A percentile compares a stretch with the other conserved stretches of the same genome.
These are phyloP conservation scores for Flaveria ramosissima DNA, from an alignment of 129 eudicot species.

Conservation along the genomic window DNA sequence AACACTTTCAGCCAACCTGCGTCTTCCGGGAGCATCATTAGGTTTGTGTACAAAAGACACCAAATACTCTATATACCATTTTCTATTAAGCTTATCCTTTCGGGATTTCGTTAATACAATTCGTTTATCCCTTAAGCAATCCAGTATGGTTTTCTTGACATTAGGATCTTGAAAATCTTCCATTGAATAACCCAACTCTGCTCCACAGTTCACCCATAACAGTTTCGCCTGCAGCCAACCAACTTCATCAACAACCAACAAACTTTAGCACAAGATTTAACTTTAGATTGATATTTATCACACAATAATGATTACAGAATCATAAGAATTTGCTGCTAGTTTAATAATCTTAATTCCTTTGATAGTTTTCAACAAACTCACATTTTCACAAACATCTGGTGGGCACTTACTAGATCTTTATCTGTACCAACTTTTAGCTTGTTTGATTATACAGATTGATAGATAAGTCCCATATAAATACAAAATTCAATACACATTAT, in stretches of 20 bases:
- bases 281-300: not conserved
- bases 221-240: conserved; percentile 65
- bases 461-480: not conserved
- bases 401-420: not conserved
- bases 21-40: conserved; percentile 33
- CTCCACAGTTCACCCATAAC: conserved; percentile 54
- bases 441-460: not conserved
- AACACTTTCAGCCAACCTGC: conserved; percentile 48
- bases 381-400: conserved; percentile 24
- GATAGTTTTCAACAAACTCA: not conserved
- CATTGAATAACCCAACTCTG: conserved; percentile 52
- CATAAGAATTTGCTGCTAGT: not conserved
- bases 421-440: not conserved
- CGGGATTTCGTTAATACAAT: conserved; percentile 42
- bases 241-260: conserved; percentile 26
- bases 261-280: conserved; percentile 10
- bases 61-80: conserved; percentile 50
- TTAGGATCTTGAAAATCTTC: conserved; percentile 56
- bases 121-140: conserved; percentile 54
- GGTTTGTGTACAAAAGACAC: conserved; percentile 31
- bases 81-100: conserved; percentile 44
- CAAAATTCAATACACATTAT: not conserved
- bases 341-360: not conserved
- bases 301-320: not conserved
- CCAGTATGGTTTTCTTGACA: conserved; percentile 50